Conservation (phyloP, 345 rosid species). For the Arabidopsis thaliana region DNA sequence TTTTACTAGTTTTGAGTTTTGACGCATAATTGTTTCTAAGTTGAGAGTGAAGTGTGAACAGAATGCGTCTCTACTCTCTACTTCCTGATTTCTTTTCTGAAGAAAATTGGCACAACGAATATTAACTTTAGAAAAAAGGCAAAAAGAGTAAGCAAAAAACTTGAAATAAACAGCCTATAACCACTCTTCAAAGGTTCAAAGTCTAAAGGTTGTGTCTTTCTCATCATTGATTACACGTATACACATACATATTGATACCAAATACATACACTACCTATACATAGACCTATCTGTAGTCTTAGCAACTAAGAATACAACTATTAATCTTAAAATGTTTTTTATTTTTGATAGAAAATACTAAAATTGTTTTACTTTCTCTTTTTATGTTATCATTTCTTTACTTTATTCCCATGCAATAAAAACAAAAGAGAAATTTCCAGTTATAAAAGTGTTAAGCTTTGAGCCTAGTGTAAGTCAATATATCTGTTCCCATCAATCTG, state of each 20-base stretch:
- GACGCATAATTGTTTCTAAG: neutral
- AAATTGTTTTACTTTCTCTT: neutral
- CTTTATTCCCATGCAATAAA: conserved; percentile 41
- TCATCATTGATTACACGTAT: conserved; percentile 18
- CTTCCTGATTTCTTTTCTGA: neutral
- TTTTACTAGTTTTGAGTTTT: neutral
- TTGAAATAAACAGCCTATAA: conserved; percentile 43
- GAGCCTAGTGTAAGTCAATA: neutral
- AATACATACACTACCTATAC: conserved; percentile 24
- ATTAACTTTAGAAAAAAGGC: conserved; percentile 35
- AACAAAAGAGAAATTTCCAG: conserved; percentile 28
- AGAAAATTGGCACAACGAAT: conserved; percentile 28
- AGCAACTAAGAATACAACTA: conserved; percentile 42
- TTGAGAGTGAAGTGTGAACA: conserved; percentile 33
- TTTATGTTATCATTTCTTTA: conserved; percentile 24
- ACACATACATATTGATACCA: conserved; percentile 8
- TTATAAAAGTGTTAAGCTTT: conserved; percentile 3
- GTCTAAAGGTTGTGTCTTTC: conserved; percentile 36
- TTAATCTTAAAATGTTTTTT: neutral
- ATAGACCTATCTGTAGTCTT: conserved; percentile 38
- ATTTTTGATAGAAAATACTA: too few species aligned
- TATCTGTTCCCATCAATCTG: neutral
- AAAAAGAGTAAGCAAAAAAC: conserved; percentile 8
- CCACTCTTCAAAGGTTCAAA: conserved; percentile 39
- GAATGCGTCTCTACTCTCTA: neutral